Conservation (phyloP, 257 asterid genomes). For the Solanum appendiculatum region DNA sequence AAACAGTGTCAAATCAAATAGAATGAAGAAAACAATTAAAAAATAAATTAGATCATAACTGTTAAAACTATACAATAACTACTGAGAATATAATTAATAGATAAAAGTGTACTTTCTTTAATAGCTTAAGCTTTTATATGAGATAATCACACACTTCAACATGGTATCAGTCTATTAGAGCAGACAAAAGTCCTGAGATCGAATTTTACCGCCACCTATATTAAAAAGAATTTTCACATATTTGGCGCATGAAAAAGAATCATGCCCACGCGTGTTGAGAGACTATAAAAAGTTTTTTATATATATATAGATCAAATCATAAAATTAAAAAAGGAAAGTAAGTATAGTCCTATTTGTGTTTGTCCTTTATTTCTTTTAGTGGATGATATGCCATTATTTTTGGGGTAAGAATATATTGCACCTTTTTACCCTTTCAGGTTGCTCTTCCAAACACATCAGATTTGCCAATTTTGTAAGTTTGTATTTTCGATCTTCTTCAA, state of each 20-base stretch:
- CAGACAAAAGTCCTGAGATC: no score
- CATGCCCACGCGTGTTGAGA: neutral
- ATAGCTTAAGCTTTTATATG: no score
- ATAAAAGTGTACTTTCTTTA: no score
- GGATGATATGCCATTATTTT: neutral
- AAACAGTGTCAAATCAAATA: neutral
- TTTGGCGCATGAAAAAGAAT: neutral
- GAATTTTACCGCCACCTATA: no score
- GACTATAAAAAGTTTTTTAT: neutral
- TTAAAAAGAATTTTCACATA: no score
- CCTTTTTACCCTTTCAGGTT: constrained; percentile 6
- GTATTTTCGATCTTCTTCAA: neutral
- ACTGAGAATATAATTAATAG: no score
- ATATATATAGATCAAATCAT: neutral
- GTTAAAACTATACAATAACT: neutral
- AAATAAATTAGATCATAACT: neutral
- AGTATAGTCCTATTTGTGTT: neutral
- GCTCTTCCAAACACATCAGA: constrained; percentile 12
- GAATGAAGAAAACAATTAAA: neutral
- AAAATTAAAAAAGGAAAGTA: neutral
- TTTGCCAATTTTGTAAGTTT: constrained; percentile 50
- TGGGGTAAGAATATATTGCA: constrained; percentile 13
- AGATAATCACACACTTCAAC: no score
- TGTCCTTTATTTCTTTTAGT: neutral
- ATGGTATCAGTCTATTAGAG: no score